These are phyloP conservation scores for Trichoderma koningiopsis DNA, from an alignment of 2,329 filamentous ascomycete genomes.

Conservation along the genomic window DNA sequence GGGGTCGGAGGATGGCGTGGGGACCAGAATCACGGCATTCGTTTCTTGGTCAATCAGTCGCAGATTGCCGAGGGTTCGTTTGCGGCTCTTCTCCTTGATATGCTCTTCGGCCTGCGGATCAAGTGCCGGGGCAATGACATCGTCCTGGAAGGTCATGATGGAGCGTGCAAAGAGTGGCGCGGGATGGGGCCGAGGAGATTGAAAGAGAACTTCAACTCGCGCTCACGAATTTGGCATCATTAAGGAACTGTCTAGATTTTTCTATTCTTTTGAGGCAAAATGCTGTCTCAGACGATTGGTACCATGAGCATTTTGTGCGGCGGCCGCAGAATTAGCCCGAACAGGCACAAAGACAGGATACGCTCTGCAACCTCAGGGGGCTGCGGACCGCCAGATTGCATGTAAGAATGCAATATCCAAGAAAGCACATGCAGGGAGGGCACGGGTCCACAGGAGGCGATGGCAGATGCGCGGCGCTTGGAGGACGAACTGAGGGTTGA, in stretches of 20 bases:
- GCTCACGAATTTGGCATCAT: background rate
- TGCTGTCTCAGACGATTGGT: background rate
- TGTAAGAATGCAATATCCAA: background rate
- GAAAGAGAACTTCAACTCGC: background rate
- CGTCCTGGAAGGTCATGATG: constrained; percentile 7
- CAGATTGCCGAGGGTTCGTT: constrained; percentile 44
- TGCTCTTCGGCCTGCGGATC: constrained; percentile 23
- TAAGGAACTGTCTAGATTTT: background rate
- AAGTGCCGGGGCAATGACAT: constrained; percentile 21
- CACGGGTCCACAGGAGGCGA: background rate
- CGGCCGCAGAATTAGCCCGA: too few species aligned
- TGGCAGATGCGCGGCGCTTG: background rate
- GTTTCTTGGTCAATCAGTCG: constrained; percentile 46
- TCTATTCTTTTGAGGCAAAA: background rate
- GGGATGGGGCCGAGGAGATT: background rate
- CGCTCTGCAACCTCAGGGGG: constrained; percentile 11
- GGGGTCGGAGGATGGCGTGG: constrained; percentile 52
- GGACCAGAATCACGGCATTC: constrained; percentile 53
- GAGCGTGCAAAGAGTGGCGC: background rate
- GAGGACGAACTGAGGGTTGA: background rate
- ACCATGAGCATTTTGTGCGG: background rate
- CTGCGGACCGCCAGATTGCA: background rate
- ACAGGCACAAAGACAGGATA: background rate
- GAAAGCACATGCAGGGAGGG: background rate
- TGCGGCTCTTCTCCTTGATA: constrained; percentile 26